Evolutionary conservation across 495 filamentous ascomycete genomes (phyloP).

Genomic region (Mytilinidion resinicola): DNA sequence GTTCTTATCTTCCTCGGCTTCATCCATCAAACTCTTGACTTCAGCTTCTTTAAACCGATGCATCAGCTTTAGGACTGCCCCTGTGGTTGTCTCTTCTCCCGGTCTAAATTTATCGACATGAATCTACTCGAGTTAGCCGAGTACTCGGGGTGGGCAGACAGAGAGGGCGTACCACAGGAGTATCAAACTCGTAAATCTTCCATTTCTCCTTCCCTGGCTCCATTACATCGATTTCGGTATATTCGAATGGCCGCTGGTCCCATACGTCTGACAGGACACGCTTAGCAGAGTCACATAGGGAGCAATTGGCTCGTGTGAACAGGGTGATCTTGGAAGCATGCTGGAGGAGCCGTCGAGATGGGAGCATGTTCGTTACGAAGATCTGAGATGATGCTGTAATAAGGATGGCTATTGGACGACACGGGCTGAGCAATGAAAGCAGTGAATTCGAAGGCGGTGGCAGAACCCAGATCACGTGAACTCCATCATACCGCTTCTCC

Average conservation of each 20-base stretch:
- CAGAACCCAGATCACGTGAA: slow-evolving; percentile 12
- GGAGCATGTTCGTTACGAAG: slow-evolving; percentile 15
- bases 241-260: slow-evolving; percentile 63
- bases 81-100: slow-evolving; percentile 42
- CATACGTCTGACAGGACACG: slow-evolving; percentile 62
- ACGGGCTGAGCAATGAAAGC: background rate
- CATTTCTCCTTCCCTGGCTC: slow-evolving; percentile 55
- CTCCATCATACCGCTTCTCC: background rate
- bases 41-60: slow-evolving; percentile 70
- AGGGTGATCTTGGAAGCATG: slow-evolving; percentile 67
- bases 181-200: slow-evolving; percentile 87
- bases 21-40: slow-evolving; percentile 63
- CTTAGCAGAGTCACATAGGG: slow-evolving; percentile 72
- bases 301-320: slow-evolving; percentile 75
- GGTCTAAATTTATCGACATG: slow-evolving; percentile 46
- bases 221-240: slow-evolving; percentile 76
- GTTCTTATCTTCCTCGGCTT: slow-evolving; percentile 42
- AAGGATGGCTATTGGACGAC: background rate
- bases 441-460: slow-evolving; percentile 13
- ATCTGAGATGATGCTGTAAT: background rate
- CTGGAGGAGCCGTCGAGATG: slow-evolving; percentile 24
- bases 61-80: slow-evolving; percentile 70
- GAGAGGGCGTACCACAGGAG: slow-evolving; percentile 60
- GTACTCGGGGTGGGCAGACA: background rate
- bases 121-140: slow-evolving; percentile 44